These are phyloP conservation scores for Chloranthus sessilifolius DNA, from an alignment of 164 flowering plant species.

Conservation along the genomic window DNA sequence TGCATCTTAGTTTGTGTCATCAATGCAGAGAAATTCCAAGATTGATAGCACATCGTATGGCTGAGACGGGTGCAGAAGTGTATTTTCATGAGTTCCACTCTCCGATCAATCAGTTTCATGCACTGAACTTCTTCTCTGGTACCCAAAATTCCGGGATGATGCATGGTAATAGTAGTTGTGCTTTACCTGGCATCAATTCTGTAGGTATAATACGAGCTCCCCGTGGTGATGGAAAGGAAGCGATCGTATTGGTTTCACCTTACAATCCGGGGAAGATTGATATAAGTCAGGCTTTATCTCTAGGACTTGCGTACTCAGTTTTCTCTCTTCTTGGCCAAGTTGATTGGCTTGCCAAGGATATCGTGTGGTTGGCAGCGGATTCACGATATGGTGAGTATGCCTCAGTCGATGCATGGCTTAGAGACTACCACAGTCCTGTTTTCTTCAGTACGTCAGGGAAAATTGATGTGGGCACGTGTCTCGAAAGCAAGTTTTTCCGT, in stretches of 20 bases:
- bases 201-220: conserved; percentile 94
- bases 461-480: conserved; percentile 23
- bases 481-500: conserved; percentile 10
- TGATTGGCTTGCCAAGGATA: conserved; percentile 93
- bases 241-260: conserved; percentile 90
- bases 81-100: conserved; percentile 65
- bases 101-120: conserved; percentile 50
- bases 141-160: conserved; percentile 32
- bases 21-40: conserved; percentile 51
- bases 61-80: conserved; percentile 73
- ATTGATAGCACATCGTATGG: conserved; percentile 54
- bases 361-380: conserved; percentile 94
- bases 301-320: conserved; percentile 71
- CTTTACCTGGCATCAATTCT: conserved; percentile 48
- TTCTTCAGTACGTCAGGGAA: conserved; percentile 28
- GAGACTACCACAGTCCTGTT: conserved; percentile 67
- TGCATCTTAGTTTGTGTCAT: conserved; percentile 11
- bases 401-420: conserved; percentile 82
- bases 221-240: conserved; percentile 96
- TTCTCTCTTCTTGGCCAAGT: conserved; percentile 73
- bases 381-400: conserved; percentile 75
- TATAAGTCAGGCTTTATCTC: conserved; percentile 47
- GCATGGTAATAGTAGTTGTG: conserved; percentile 39
- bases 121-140: conserved; percentile 61
- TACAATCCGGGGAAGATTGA: conserved; percentile 49